Conservation (phyloP, 2,329 filamentous ascomycete genomes). For the Biscogniauxia marginata region DNA sequence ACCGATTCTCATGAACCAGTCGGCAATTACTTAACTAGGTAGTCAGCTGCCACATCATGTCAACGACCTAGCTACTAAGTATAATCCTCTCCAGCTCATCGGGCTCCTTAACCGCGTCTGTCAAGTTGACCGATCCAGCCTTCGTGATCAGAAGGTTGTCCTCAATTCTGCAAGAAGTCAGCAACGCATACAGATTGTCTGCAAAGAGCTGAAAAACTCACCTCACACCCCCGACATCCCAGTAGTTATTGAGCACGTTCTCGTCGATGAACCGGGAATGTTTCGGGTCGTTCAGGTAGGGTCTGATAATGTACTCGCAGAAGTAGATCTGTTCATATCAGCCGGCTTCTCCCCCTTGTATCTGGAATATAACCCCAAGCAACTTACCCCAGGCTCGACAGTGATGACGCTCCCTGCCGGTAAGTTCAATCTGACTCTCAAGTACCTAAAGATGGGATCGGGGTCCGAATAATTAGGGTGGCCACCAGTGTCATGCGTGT, state of each 20-base stretch:
- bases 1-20: not conserved
- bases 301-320: conserved; percentile 82
- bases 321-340: conserved; percentile 69
- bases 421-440: conserved; percentile 73
- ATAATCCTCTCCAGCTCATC: conserved; percentile 60
- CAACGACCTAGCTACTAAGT: conserved; percentile 10
- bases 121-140: conserved; percentile 69
- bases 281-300: conserved; percentile 70
- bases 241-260: conserved; percentile 72
- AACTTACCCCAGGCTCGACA: conserved; percentile 81
- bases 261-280: conserved; percentile 76
- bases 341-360: not conserved
- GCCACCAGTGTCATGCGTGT: conserved; percentile 85
- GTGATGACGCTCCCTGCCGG: conserved; percentile 84
- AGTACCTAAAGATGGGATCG: conserved; percentile 83
- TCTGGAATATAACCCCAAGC: not conserved
- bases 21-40: not conserved
- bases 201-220: conserved; percentile 35
- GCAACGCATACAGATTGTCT: too few species aligned
- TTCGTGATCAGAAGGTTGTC: conserved; percentile 73
- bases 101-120: conserved; percentile 67
- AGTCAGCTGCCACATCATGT: not conserved
- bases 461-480: conserved; percentile 75
- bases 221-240: conserved; percentile 76
- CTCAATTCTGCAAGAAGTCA: conserved; percentile 49